Conservation (phyloP, 306 rosid species). For the Casuarina glauca region DNA sequence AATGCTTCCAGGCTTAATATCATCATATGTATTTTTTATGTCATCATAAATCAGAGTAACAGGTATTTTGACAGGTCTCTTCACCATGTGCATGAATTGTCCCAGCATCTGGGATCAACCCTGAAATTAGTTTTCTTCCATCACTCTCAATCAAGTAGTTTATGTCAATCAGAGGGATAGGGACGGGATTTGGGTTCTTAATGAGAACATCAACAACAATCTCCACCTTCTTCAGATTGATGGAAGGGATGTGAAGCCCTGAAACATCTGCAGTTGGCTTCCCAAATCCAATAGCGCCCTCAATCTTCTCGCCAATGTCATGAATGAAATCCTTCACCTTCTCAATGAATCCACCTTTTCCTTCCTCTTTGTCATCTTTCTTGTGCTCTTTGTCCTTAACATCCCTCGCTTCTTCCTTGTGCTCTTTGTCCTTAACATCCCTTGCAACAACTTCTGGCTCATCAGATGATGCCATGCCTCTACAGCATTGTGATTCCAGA, state of each 20-base stretch:
- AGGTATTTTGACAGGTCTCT: slow-evolving; percentile 78
- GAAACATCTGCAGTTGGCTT: slow-evolving; percentile 89
- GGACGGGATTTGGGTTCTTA: slow-evolving; percentile 90
- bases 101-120: slow-evolving; percentile 94
- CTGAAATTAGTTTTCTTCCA: slow-evolving; percentile 84
- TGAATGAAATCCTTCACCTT: slow-evolving; percentile 93
- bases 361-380: slow-evolving; percentile 52
- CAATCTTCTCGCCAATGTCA: slow-evolving; percentile 93
- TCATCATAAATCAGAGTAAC: slow-evolving; percentile 71
- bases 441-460: slow-evolving; percentile 60
- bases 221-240: slow-evolving; percentile 73
- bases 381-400: slow-evolving; percentile 33
- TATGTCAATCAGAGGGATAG: slow-evolving; percentile 84
- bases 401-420: slow-evolving; percentile 42
- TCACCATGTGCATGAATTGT: slow-evolving; percentile 86
- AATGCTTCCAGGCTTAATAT: slow-evolving; percentile 79
- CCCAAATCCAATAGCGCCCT: slow-evolving; percentile 82
- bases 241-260: slow-evolving; percentile 59
- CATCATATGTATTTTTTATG: slow-evolving; percentile 68
- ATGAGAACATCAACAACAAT: slow-evolving; percentile 81
- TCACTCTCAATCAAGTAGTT: slow-evolving; percentile 83
- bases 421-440: slow-evolving; percentile 47
- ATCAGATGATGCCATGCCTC: slow-evolving; percentile 68
- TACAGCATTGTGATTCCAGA: neutral
- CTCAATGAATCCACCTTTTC: slow-evolving; percentile 71